phyloP scores from a whole-genome alignment of 345 rosid genomes.

The Cardiospermum halicacabum region DNA sequence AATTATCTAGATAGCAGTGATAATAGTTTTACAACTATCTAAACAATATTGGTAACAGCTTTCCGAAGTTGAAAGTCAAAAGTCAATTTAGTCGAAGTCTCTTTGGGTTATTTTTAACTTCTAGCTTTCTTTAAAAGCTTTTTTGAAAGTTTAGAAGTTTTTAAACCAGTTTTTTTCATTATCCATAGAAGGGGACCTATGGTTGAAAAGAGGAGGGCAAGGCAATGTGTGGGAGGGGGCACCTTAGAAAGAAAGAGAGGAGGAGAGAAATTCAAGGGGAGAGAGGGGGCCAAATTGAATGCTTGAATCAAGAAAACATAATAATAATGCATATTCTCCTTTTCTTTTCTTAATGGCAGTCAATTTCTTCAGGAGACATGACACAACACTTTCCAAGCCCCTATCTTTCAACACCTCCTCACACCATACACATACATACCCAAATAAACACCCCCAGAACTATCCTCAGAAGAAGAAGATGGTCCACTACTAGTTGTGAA shows the following conservation, averaged over 20 bases:
- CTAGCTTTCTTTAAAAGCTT: no score
- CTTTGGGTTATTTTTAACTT: no score
- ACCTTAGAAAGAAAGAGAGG: conserved; percentile 17
- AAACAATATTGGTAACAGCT: no score
- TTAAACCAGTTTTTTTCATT: no score
- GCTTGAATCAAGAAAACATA: conserved; percentile 29
- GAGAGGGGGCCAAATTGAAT: conserved; percentile 20
- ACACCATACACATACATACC: conserved; percentile 15
- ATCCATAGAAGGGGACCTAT: no score
- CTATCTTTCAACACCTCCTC: conserved; percentile 26
- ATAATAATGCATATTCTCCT: conserved; percentile 34
- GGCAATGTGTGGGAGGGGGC: conserved; percentile 39
- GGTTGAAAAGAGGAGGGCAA: no score
- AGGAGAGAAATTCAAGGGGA: conserved; percentile 5
- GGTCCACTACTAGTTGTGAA: conserved; percentile 40
- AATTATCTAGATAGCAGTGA: no score
- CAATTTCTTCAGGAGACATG: conserved; percentile 24
- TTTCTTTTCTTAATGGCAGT: conserved; percentile 30
- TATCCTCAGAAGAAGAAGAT: background rate
- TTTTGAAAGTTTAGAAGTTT: no score
- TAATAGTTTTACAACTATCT: no score
- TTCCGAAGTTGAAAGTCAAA: no score
- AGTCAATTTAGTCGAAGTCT: no score
- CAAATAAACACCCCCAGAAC: conserved; percentile 10
- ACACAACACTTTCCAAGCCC: conserved; percentile 24